Percentiles rank a stretch among this genome's conserved stretches.
phyloP scores from a whole-genome alignment of 1,284 basidiomycete species.

The Fomes fomentarius region DNA sequence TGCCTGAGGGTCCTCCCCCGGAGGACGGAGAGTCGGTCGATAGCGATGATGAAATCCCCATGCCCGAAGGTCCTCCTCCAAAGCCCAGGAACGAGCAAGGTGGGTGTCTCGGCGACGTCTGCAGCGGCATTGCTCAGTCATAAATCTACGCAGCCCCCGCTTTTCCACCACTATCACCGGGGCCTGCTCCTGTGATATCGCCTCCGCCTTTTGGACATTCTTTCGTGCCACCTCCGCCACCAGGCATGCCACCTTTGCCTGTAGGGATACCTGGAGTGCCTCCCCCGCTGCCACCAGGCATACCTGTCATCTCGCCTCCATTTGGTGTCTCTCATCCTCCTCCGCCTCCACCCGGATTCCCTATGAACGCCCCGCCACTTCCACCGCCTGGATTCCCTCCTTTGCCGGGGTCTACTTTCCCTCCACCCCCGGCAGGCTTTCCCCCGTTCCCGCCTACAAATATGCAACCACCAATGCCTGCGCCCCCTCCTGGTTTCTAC shows the following conservation, averaged over 20 bases:
- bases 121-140: constrained; percentile 3
- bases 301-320: constrained; percentile 18
- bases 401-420: constrained; percentile 23
- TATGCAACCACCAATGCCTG: constrained; percentile 34
- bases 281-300: constrained; percentile 15
- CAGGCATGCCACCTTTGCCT: background rate
- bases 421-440: constrained; percentile 30
- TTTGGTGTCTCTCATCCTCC: constrained; percentile 25
- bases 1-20: constrained; percentile 81
- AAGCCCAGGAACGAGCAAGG: constrained; percentile 25
- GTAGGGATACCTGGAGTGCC: constrained; percentile 17
- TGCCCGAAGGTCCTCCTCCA: constrained; percentile 85
- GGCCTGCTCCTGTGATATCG: constrained; percentile 31
- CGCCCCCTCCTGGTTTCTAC: constrained; percentile 62
- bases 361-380: constrained; percentile 22
- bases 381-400: constrained; percentile 34
- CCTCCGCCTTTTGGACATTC: constrained; percentile 8
- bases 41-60: constrained; percentile 81
- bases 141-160: too few species aligned
- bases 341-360: constrained; percentile 35
- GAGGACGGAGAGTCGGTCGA: constrained; percentile 40
- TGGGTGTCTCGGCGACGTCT: constrained; percentile 2
- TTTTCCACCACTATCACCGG: constrained; percentile 31
- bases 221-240: constrained; percentile 2
- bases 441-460: constrained; percentile 27